Evolutionary conservation across 441 rosid genomes (phyloP), one percentile per base, ranked within the genome.

Genomic region (Capsella rubella): DNA sequence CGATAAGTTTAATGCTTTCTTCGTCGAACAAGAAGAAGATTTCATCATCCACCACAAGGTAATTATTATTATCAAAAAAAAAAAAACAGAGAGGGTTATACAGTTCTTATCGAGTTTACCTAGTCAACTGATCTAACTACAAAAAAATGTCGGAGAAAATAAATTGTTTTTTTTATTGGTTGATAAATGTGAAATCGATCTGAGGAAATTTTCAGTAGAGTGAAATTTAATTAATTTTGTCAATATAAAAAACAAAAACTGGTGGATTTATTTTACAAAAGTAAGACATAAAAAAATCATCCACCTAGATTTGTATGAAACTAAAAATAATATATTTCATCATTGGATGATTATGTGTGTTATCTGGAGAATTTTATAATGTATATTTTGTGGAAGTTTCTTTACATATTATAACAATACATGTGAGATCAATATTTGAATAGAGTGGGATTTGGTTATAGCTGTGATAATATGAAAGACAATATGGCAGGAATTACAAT

Each of bases 1-100:
- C 71, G 96, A 93, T 8, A 91, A 93, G 86, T 91, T 93, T 35
- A 93, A 93, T 70, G 85, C 78, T 0, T 93, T 89, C 76, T 93
- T 89, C 79, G 79, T 90, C 58, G 98, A 89, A 74, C 84, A 89
- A 78, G 97, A 90, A 77, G 98, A 91, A 83, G 97, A 91, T 79
- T 91, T 88, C 86, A 81, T 93, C 72, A 91, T 89, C 78, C 81
- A 80, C 29, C 90, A 88, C 40, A 82, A 85, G 37, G 37, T 34
- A 34, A 32, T 21, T 21, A 21, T 21, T 2, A 21, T 21, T 21
- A 21, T 21, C 25, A 21, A 21, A 21, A 21, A 21, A 21, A 21
- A 21, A 16, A 21, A 52, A 35, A 14, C 40, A 72, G 31, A 42
- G 6, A 27, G 4, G 25, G 25, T 21, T 16, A 32, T 40, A 35